Base-by-base conservation (phyloP, 2,329 filamentous ascomycete genomes). In the Arthrocladium fulminans region DNA sequence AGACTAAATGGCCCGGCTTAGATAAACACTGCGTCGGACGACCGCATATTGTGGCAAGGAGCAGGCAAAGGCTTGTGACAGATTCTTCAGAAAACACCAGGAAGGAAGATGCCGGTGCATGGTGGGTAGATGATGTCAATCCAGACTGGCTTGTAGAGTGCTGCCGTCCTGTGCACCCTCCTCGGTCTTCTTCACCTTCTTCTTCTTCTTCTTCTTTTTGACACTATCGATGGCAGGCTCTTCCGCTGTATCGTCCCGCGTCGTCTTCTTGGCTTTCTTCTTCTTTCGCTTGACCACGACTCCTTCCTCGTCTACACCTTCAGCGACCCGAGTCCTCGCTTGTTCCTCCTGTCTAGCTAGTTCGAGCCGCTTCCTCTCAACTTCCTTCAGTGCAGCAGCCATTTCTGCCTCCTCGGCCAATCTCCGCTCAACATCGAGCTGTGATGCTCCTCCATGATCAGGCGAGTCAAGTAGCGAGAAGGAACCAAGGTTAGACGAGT, bases 401-500 rank as follows among this genome's bases (percentile, higher is more conserved):
- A 96, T 94, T 67, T 96, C 89, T 1, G 79, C 81, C 51, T 96
- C 88, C 61, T 94, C 88, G 13, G 77, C 79, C 61, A 83, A 77
- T 54, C 83, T 78, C 45, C 74, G 73, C 60, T 88, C 84, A 44
- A 80, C 47, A 15, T 51, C 47, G 50, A 44, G 37, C 3, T 68
- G 63, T n/a, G 55, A 42, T 57, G 64, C 51, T 25, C 56, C 60
- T 7, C 50, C 59, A 30, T 59, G 57, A 5, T 61, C 61, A 13
- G 59, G 56, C 42, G 66, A 70, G 25, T 74, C 79, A 42, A 83
- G 79, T 1, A 96, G 75, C 38, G 78, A 84, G 37, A 96, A 76
- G 2, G 79, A 71, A 1, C 81, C 80, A 2, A 98, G 79, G 35
- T 82, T 84, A 55, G 86, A 90, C 29, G 88, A 94, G 66, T 96